A percentile compares a stretch with the other conserved stretches of the same genome.
Conservation (phyloP, 1,284 basidiomycete species). For the Ustilago xerochloae region DNA sequence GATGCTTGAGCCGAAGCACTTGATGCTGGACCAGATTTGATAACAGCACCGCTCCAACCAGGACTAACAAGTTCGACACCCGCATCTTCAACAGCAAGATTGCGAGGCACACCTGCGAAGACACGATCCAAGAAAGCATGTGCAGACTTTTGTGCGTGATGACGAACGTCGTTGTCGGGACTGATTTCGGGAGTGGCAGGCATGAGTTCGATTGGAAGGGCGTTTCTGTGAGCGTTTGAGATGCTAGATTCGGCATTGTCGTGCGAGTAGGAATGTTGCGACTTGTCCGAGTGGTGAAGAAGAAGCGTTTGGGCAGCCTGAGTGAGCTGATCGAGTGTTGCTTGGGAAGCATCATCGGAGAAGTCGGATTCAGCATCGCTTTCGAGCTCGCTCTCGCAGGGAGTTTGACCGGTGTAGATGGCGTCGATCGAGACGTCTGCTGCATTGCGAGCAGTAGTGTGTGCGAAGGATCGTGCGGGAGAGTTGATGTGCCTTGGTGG, state of each 20-base stretch:
- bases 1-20: constrained; percentile 2
- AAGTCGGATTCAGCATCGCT: constrained; percentile 21
- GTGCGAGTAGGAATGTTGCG: not conserved
- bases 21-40: constrained; percentile 35
- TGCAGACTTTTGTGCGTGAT: constrained; percentile 52
- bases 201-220: constrained; percentile 34
- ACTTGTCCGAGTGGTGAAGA: constrained; percentile 17
- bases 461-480: not conserved
- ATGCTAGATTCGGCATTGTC: constrained; percentile 12
- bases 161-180: constrained; percentile 54
- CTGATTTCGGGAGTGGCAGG: constrained; percentile 61
- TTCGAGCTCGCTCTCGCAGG: constrained; percentile 40
- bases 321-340: constrained; percentile 31
- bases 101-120: constrained; percentile 38
- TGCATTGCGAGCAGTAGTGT: not conserved
- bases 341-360: constrained; percentile 33
- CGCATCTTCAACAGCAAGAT: constrained; percentile 51
- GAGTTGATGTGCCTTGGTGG: constrained; percentile 1
- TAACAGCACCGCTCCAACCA: constrained; percentile 60
- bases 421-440: constrained; percentile 20
- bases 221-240: constrained; percentile 12
- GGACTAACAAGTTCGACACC: constrained; percentile 59
- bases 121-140: constrained; percentile 53
- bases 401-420: constrained; percentile 38
- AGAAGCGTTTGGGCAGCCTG: constrained; percentile 36